These are phyloP conservation scores for Populus tremula DNA, from an alignment of 345 rosid genomes.

Conservation along the genomic window DNA sequence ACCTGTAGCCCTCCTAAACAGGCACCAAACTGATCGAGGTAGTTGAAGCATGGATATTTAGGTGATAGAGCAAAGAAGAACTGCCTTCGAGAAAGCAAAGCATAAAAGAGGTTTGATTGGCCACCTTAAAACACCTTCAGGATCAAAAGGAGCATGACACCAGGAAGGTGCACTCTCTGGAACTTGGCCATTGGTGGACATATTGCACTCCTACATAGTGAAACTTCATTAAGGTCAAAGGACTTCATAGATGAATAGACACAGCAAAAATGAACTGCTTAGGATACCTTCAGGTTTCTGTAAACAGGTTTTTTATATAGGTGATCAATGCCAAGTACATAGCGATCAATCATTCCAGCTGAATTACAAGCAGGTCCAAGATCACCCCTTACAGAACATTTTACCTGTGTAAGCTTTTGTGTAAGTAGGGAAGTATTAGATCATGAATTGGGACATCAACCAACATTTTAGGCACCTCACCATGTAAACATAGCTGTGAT, in stretches of 20 bases:
- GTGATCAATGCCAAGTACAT: slow-evolving; percentile 38
- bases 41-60: not conserved
- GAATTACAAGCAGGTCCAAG: slow-evolving; percentile 51
- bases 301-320: slow-evolving; percentile 41
- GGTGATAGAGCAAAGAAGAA: not conserved
- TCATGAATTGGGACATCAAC: not conserved
- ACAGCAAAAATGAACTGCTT: not conserved
- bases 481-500: slow-evolving; percentile 18
- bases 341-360: slow-evolving; percentile 50
- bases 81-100: not conserved
- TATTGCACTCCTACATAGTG: slow-evolving; percentile 38
- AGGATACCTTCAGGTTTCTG: slow-evolving; percentile 42
- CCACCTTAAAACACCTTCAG: slow-evolving; percentile 49
- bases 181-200: slow-evolving; percentile 29
- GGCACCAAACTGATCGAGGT: not conserved
- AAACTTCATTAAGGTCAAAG: not conserved
- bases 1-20: not conserved
- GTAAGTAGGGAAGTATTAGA: not conserved
- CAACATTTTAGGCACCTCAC: slow-evolving; percentile 15
- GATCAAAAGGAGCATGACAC: slow-evolving; percentile 53
- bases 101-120: not conserved
- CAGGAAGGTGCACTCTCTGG: slow-evolving; percentile 40
- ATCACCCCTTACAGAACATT: slow-evolving; percentile 45
- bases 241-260: not conserved
- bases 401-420: slow-evolving; percentile 24